Percentiles rank a stretch among this genome's conserved stretches.
These are phyloP conservation scores for Coemansia sp. DNA, from an alignment of 192 early-diverging fungal genomes.

Conservation along the genomic window DNA sequence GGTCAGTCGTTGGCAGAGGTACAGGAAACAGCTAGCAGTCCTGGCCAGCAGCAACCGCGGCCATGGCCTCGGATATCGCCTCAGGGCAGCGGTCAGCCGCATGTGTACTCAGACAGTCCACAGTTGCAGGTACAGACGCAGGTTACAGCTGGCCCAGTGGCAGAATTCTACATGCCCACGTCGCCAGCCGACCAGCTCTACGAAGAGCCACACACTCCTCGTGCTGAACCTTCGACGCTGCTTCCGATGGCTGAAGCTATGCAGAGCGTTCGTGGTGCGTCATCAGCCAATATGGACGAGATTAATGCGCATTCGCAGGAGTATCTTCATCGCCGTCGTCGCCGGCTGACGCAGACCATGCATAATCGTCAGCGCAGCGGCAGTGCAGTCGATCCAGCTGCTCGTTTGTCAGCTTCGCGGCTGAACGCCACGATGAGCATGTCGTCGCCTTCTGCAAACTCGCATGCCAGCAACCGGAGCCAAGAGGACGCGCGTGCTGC, in stretches of 20 bases:
- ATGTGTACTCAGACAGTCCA: not conserved
- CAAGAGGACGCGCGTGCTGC: slow-evolving; percentile 17
- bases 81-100: slow-evolving; percentile 3
- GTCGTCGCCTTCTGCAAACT: slow-evolving; percentile 33
- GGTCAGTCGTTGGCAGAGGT: slow-evolving; percentile 11
- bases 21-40: slow-evolving; percentile 5
- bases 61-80: slow-evolving; percentile 22
- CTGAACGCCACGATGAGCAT: slow-evolving; percentile 17
- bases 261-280: slow-evolving; percentile 17
- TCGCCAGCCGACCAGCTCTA: slow-evolving; percentile 28
- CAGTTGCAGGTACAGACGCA: not conserved
- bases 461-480: slow-evolving; percentile 31
- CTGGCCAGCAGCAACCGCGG: slow-evolving; percentile 9
- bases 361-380: slow-evolving; percentile 54
- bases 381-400: slow-evolving; percentile 33
- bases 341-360: slow-evolving; percentile 48
- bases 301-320: slow-evolving; percentile 51
- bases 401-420: slow-evolving; percentile 32
- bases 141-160: slow-evolving; percentile 14
- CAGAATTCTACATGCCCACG: slow-evolving; percentile 34
- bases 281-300: slow-evolving; percentile 42
- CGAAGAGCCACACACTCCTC: slow-evolving; percentile 17
- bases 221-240: slow-evolving; percentile 27
- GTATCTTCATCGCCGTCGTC: slow-evolving; percentile 46
- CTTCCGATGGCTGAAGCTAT: slow-evolving; percentile 47